Base-by-base conservation (phyloP, 2,329 filamentous ascomycete genomes). In the Aspergillus eucalypticola region DNA sequence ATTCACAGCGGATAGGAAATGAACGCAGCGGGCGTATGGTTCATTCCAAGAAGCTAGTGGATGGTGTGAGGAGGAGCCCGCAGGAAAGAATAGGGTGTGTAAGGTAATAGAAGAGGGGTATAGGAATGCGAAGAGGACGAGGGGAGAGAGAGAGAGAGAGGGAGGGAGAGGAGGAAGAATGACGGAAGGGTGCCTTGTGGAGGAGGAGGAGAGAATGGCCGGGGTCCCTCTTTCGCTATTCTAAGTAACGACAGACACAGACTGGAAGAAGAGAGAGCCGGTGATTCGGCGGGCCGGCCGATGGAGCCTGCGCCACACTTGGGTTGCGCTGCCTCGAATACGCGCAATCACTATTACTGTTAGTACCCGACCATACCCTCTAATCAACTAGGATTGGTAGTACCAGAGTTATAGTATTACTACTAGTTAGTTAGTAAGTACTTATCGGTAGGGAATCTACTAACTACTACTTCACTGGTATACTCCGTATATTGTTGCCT, bases 271-370 rank as follows among this genome's bases (percentile, higher is more conserved):
- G 27, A 19, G 41, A 44, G 41, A 44, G 53, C 29, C 54, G 41
- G 49, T 54, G 32, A 51, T 48, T 59, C 41, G 56, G 44, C 46
- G 55, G 54, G 55, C 41, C 19, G 32, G 58, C 62, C 60, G 48
- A 58, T 53, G 57, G 59, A 48, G 61, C 60, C 66, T 70, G 67
- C 67, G 68, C 68, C 68, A 70, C 67, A 69, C 60, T 59, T 48
- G 53, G 39, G 23, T 53, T 55, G 42, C 23, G 15, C 53, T 46
- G 25, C 42, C 53, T 41, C 32, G 56, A 60, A 60, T 61, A 63
- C 63, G 61, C 62, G 61, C 61, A 64, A 64, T 59, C 61, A 59
- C 41, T 48, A 41, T 49, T 29, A 29, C 42, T 39, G 39, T 27
- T 56, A 27, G 25, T 27, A 56, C 54, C 54, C 54, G 54, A 56